Evolutionary conservation across 495 filamentous ascomycete species (phyloP).

Genomic region (Daldinia childiae): DNA sequence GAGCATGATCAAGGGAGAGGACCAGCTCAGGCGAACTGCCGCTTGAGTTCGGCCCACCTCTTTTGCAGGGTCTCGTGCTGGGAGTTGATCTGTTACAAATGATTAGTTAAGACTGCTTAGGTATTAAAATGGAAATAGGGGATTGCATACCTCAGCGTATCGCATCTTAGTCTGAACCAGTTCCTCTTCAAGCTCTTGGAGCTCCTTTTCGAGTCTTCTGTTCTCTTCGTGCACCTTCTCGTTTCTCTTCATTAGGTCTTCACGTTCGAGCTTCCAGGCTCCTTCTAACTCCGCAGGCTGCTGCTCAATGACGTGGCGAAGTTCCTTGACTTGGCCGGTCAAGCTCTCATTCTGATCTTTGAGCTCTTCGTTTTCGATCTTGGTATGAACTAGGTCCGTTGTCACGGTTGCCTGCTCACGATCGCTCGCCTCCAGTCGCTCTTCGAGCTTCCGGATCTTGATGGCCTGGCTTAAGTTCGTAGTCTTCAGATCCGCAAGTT

Average conservation of each 20-base stretch:
- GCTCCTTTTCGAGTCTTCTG: slow-evolving; percentile 83
- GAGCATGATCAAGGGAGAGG: slow-evolving; percentile 17
- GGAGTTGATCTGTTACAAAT: slow-evolving; percentile 67
- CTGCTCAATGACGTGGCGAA: slow-evolving; percentile 83
- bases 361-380: slow-evolving; percentile 92
- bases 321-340: slow-evolving; percentile 80
- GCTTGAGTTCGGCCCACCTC: slow-evolving; percentile 84
- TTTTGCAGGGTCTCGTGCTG: slow-evolving; percentile 79
- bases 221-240: slow-evolving; percentile 96
- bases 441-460: slow-evolving; percentile 84
- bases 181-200: slow-evolving; percentile 93
- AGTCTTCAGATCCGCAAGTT: slow-evolving; percentile 79
- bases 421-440: slow-evolving; percentile 87
- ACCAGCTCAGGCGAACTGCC: slow-evolving; percentile 54
- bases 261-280: slow-evolving; percentile 84
- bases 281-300: slow-evolving; percentile 91
- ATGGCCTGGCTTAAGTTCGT: slow-evolving; percentile 68
- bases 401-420: slow-evolving; percentile 92
- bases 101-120: slow-evolving; percentile 18
- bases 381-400: slow-evolving; percentile 86
- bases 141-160: slow-evolving; percentile 82
- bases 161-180: slow-evolving; percentile 95
- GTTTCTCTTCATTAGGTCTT: slow-evolving; percentile 90
- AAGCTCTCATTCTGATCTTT: slow-evolving; percentile 88
- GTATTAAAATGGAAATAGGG: background rate